These are phyloP conservation scores for Botrytis galanthina DNA, from an alignment of 2,329 filamentous ascomycete species.

Conservation along the genomic window DNA sequence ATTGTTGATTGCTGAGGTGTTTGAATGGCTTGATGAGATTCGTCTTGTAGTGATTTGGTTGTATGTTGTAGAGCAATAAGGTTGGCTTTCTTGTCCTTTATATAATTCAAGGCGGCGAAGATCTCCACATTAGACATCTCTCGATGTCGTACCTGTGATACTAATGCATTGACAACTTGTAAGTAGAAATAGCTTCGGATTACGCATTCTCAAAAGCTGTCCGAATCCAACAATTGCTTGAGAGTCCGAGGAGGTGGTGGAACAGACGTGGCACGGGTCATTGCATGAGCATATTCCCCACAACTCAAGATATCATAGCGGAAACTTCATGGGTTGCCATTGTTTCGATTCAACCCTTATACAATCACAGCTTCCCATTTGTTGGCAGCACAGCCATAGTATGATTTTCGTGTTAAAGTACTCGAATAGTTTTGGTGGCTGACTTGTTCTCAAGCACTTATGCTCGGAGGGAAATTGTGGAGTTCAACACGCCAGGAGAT, in stretches of 20 bases:
- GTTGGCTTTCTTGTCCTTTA: slow-evolving; percentile 3
- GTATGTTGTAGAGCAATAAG: neutral
- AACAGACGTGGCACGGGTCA: slow-evolving; percentile 6
- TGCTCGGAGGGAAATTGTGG: neutral
- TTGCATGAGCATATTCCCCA: neutral
- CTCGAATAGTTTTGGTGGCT: neutral
- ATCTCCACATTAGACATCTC: neutral
- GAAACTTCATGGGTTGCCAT: neutral
- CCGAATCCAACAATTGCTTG: neutral
- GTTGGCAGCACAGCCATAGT: neutral
- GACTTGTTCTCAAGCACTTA: neutral
- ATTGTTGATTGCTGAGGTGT: neutral
- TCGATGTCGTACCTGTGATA: neutral
- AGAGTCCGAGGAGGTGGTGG: neutral
- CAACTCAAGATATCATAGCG: neutral
- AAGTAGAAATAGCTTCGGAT: neutral
- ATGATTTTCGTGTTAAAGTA: neutral
- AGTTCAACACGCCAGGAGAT: neutral
- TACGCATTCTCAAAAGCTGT: neutral
- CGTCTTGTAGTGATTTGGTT: neutral
- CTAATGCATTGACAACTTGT: neutral
- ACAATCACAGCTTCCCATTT: neutral
- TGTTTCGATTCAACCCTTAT: neutral
- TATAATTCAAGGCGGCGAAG: neutral
- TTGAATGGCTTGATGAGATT: neutral